Base-by-base conservation (phyloP, 2,329 filamentous ascomycete genomes). In the Cladophialophora exuberans region DNA sequence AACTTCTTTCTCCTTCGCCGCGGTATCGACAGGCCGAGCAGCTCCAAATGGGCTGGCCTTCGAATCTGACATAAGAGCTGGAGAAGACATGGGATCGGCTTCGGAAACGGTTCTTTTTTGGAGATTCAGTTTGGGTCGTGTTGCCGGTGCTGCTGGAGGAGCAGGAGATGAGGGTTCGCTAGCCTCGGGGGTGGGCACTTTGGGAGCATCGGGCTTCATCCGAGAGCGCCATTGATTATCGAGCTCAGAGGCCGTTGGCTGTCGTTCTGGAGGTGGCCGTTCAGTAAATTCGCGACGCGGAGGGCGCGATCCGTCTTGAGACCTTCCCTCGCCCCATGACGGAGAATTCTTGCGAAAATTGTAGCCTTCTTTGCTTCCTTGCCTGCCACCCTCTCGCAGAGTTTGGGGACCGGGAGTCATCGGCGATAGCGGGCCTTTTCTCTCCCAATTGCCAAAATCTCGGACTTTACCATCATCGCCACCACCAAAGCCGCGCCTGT, bases 41-140 rank as follows among this genome's bases (percentile, higher is more conserved):
- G 89, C 92, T 66, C 94, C 94, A 70, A 99, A 99, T 35, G 91
- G 91, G 72, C 88, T 97, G 22, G 91, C 83, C 79, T 97, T 97
- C 36, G 89, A 78, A 66, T 94, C 88, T 25, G 75, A 69, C 15
- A 70, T 66, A 3, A 76, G 65, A n/a, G 73, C 69, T 52, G 78
- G 69, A 46, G 76, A 66, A 7, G 77, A 71, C 50, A 68, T 69
- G 13, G 79, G 68, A 9, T 84, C 78, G 20, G 85, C 80, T 66
- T 96, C 92, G 0, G 92, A 87, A 10, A 97, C 89, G 3, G 92
- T 97, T 64, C 94, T 85, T 82, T 97, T 97, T 62, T 86, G 77
- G 22, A 99, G 83, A 72, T 97, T 94, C 67, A 99, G 76, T 69
- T 83, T 90, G 26, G 94, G 94, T 56, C 94, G 86, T 51, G 78